Evolutionary conservation across 2,329 filamentous ascomycete species (phyloP), one percentile per base, ranked within the genome.

Genomic region (Fusarium virguliforme): DNA sequence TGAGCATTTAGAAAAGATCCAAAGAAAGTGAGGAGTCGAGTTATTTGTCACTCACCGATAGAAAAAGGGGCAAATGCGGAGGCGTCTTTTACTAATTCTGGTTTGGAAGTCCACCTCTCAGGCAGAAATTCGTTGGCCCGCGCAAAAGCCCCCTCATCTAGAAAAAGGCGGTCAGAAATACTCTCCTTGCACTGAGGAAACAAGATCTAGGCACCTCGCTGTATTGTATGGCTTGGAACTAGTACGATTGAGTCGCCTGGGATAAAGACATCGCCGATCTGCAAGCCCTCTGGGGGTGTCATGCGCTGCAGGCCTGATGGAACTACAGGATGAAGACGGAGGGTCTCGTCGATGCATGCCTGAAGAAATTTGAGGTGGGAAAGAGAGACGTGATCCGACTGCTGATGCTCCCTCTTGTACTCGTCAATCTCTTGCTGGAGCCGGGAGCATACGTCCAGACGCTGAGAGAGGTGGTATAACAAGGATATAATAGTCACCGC

Each of bases 301-400:
- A 79, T 65, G 2, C 83, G 72, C 46, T 78, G 77, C 6, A 80
- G 34, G 3, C 80, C 81, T 2, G 75, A 76, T 0, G 79, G 78
- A 0, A 83, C 78, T 1, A 82, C 71, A 2, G 83, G 82, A 43
- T 80, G 74, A 4, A 84, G 68, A 0, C 83, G 76, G 35, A 84
- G 73, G 0, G 79, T 56, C 65, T 85, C 84, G 50, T 85, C 78
- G 50, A 85, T 80, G 37, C 76, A 74, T 4, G 79, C 82, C 50
- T 80, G 76, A 10, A 83, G 76, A 43, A 78, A 74, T 15, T 66
- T 61, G 32, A 79, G 63, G 40, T 72, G 74, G 4, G 71, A 68
- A 6, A 79, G 68, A 1, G 55, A 67, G 9, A 50, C 56, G 43
- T 65, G 60, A n/a, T 75, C 75, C 8, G 62, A 43, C 9, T 51